Evolutionary conservation across 352 stramenopile genomes (phyloP), one percentile per base, ranked within the genome.

Genomic region (Globisporangium lucens): DNA sequence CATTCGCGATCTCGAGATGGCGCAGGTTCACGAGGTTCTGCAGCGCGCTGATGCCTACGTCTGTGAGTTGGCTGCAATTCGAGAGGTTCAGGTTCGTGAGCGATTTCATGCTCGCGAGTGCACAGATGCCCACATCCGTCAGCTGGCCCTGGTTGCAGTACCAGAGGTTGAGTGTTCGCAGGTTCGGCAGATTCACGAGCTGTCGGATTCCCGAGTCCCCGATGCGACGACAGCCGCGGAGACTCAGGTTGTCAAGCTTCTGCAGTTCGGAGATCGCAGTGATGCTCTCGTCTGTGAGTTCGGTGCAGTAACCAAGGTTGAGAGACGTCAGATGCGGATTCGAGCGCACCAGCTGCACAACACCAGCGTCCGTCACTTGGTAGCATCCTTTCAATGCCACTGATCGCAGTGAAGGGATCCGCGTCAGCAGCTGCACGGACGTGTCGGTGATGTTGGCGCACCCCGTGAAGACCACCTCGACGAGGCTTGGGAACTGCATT

Each of bases 141-240:
- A 94, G 74, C 56, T 88, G 72, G 0, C 83, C 85, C 77, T 94
- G 85, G 64, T 89, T 86, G 73, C 83, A 92, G 70, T 94, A 94
- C 85, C 83, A 94, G 4, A 94, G 65, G 22, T 92, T 92, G 43
- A 94, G 80, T 22, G 74, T 85, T 61, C 76, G 65, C 15, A 92
- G 65, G 20, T 77, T 63, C 30, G 61, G 51, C 6, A 92, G 68
- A 20, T 63, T 69, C 17, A 73, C 58, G 27, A 92, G 72, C 7
- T 79, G 68, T 20, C 61, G 72, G 64, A 90, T 85, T 12, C 82
- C 84, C 1, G 62, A 66, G 59, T 92, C 84, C 0, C 79, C 78
- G 53, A 92, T 75, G 41, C 82, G 77, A 7, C 74, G 79, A 57
- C 84, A 92, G 5, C 84, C 84, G 3, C 82, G 80, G 17, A 92